phyloP scores from a whole-genome alignment of 805 yeast species.

The Millerozyma miso region DNA sequence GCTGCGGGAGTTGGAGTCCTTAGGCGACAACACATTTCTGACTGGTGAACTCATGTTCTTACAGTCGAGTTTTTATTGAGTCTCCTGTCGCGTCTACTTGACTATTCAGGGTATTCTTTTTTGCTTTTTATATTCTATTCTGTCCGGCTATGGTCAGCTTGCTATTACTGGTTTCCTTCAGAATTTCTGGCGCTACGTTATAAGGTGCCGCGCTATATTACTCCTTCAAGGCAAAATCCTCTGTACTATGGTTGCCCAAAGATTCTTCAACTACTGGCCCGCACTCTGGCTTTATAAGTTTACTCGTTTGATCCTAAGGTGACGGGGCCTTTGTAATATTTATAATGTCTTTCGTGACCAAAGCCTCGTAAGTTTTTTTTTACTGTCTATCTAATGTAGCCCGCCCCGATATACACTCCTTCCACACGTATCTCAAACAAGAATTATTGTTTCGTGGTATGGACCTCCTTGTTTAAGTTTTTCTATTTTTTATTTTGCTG shows the following conservation, averaged over 20 bases:
- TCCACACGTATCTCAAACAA: neutral
- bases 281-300: neutral
- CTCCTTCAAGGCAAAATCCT: too few relatives aligned
- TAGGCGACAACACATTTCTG: constrained; percentile 21
- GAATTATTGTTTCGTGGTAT: neutral
- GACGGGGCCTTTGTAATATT: neutral
- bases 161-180: too few relatives aligned
- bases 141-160: too few relatives aligned
- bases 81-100: too few relatives aligned
- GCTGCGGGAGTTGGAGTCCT: constrained; percentile 14
- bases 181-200: too few relatives aligned
- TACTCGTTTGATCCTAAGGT: neutral
- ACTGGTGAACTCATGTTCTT: constrained; percentile 12
- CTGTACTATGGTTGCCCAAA: too few relatives aligned
- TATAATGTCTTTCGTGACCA: neutral
- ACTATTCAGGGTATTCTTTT: too few relatives aligned
- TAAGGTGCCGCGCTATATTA: too few relatives aligned
- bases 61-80: too few relatives aligned
- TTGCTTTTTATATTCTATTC: too few relatives aligned
- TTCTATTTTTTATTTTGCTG: neutral
- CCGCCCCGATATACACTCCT: neutral
- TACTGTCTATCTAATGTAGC: neutral
- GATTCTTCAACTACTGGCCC: neutral
- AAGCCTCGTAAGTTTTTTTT: neutral
- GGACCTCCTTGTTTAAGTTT: neutral